Evolutionary conservation across 768 basidiomycete species (phyloP).

Genomic region (Pleurotus salmoneostramineus): DNA sequence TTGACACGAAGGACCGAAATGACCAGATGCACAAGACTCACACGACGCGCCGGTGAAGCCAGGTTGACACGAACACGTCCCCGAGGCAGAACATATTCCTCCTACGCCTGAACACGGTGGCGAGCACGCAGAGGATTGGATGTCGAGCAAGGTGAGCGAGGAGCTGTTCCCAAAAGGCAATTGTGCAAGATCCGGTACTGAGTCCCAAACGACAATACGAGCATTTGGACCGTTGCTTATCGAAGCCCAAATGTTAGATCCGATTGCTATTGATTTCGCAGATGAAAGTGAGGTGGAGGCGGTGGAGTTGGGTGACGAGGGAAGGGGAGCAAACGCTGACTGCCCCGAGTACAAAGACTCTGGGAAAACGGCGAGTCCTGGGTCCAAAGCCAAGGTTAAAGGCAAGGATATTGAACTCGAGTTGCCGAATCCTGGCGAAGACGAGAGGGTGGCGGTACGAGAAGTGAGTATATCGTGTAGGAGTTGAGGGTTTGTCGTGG

Average conservation of each 20-base stretch:
- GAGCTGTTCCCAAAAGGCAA: conserved; percentile 31
- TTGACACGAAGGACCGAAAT: conserved; percentile 68
- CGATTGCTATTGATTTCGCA: conserved; percentile 49
- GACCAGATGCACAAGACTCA: conserved; percentile 64
- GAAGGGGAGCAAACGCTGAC: conserved; percentile 43
- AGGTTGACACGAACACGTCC: conserved; percentile 63
- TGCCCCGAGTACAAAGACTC: conserved; percentile 51
- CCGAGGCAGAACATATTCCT: conserved; percentile 60
- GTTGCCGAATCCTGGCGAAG: conserved; percentile 52
- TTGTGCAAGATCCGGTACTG: conserved; percentile 55
- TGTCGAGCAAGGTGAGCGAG: conserved; percentile 37
- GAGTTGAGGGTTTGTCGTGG: conserved; percentile 54
- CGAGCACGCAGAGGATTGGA: conserved; percentile 57
- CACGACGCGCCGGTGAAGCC: conserved; percentile 77
- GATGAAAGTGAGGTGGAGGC: conserved; percentile 36
- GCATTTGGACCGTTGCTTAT: conserved; percentile 37
- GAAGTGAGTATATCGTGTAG: conserved; percentile 55
- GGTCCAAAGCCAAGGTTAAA: conserved; percentile 48
- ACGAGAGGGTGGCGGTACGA: conserved; percentile 42
- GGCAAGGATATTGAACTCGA: conserved; percentile 45
- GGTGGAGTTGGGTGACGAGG: conserved; percentile 33
- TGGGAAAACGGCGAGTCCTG: conserved; percentile 52
- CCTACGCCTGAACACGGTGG: conserved; percentile 62
- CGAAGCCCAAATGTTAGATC: conserved; percentile 54
- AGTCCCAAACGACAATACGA: conserved; percentile 59